phyloP scores from a whole-genome alignment of 306 rosid species.

The Heteromeles arbutifolia region DNA sequence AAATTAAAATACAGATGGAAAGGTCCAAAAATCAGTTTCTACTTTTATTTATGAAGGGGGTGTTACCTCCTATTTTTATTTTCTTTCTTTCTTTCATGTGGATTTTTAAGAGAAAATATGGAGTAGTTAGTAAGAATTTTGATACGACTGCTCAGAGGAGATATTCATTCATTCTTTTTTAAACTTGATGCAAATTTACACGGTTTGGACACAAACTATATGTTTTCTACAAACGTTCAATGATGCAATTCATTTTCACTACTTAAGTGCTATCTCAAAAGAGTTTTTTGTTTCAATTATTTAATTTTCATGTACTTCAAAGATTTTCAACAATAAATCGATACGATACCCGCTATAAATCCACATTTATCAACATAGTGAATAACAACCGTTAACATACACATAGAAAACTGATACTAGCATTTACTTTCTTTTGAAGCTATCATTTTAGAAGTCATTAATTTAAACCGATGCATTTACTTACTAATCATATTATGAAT shows the following conservation, averaged over 20 bases:
- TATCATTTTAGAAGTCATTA: too few species aligned
- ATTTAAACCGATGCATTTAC: too few species aligned
- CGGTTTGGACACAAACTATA: background rate
- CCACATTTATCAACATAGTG: background rate
- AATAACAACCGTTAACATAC: background rate
- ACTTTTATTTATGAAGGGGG: background rate
- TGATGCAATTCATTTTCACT: background rate
- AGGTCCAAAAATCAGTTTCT: slow-evolving; percentile 15
- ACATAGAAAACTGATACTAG: background rate
- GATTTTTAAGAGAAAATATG: background rate
- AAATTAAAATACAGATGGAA: background rate
- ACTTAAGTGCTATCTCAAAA: background rate
- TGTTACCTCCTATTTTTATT: background rate
- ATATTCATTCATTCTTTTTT: background rate
- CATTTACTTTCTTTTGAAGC: background rate
- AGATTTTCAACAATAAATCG: background rate
- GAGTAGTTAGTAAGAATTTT: background rate
- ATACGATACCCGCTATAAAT: background rate
- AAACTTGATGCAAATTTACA: background rate
- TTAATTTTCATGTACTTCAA: background rate
- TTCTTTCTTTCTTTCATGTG: background rate
- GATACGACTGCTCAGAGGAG: background rate
- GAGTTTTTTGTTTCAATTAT: too few species aligned
- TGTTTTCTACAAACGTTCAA: background rate
- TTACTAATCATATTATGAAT: too few species aligned